These are phyloP conservation scores for Cornus suecica DNA, from an alignment of 148 eudicot genomes.

Conservation along the genomic window DNA sequence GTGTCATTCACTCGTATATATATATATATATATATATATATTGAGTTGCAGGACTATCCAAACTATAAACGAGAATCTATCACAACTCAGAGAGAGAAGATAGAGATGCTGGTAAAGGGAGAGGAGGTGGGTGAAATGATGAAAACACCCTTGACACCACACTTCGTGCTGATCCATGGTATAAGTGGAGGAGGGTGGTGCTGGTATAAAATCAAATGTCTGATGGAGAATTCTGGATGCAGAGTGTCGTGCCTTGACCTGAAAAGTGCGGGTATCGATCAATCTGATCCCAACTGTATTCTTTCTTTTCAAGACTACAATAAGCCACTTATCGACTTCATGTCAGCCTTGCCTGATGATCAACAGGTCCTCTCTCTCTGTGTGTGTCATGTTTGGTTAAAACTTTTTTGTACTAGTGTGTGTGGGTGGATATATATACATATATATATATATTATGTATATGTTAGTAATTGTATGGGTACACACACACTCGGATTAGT, in stretches of 20 bases:
- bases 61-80: not conserved
- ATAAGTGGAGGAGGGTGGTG: constrained; percentile 78
- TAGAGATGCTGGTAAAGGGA: not conserved
- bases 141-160: constrained; percentile 22
- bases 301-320: constrained; percentile 59
- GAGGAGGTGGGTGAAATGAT: constrained; percentile 26
- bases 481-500: too few relatives aligned
- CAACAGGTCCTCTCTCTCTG: constrained; percentile 43
- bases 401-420: too few relatives aligned
- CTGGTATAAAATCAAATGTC: constrained; percentile 70
- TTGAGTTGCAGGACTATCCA: not conserved
- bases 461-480: too few relatives aligned
- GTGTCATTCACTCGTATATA: too few relatives aligned
- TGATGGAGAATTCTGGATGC: constrained; percentile 61
- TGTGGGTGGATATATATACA: too few relatives aligned
- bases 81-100: not conserved
- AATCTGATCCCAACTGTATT: constrained; percentile 34
- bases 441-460: too few relatives aligned
- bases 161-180: constrained; percentile 82
- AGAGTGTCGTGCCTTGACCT: constrained; percentile 69
- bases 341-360: constrained; percentile 46
- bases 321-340: constrained; percentile 55
- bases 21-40: too few relatives aligned
- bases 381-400: too few relatives aligned
- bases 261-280: constrained; percentile 59